phyloP scores from a whole-genome alignment of 1,284 basidiomycete genomes.

The Pseudozyma thailandica region DNA sequence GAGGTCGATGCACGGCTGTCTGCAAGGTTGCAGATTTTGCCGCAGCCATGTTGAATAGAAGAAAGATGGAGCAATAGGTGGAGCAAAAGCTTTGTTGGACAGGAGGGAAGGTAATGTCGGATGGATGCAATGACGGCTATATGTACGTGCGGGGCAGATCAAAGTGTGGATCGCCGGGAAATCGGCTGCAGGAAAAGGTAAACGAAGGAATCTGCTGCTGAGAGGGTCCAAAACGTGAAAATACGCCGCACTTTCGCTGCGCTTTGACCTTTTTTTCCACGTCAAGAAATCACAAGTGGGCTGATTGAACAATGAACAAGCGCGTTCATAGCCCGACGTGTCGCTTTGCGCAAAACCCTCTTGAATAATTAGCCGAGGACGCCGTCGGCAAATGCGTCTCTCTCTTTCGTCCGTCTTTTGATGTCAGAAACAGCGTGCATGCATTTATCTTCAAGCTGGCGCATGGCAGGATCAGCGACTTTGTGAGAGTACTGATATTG shows the following conservation, averaged over 20 bases:
- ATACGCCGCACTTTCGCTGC: not conserved
- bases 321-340: slow-evolving; percentile 17
- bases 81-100: not conserved
- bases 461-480: no score
- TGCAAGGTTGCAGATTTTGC: slow-evolving; percentile 15
- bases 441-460: no score
- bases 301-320: slow-evolving; percentile 2
- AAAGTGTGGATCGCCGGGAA: slow-evolving; percentile 10
- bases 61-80: slow-evolving; percentile 6
- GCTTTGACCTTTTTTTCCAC: slow-evolving; percentile 1
- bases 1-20: slow-evolving; percentile 35
- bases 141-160: no score
- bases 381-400: not conserved
- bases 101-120: not conserved
- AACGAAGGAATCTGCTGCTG: no score
- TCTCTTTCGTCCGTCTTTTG: no score
- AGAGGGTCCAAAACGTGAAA: slow-evolving; percentile 16
- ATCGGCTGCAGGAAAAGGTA: slow-evolving; percentile 1
- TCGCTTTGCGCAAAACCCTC: no score
- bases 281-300: slow-evolving; percentile 7
- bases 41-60: slow-evolving; percentile 18
- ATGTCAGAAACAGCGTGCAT: no score
- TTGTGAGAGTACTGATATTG: no score
- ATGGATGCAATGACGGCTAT: not conserved
- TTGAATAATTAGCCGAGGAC: slow-evolving; percentile 8